Evolutionary conservation across 1,284 basidiomycete genomes (phyloP).

Genomic region (Cryptococcus depauperatus): DNA sequence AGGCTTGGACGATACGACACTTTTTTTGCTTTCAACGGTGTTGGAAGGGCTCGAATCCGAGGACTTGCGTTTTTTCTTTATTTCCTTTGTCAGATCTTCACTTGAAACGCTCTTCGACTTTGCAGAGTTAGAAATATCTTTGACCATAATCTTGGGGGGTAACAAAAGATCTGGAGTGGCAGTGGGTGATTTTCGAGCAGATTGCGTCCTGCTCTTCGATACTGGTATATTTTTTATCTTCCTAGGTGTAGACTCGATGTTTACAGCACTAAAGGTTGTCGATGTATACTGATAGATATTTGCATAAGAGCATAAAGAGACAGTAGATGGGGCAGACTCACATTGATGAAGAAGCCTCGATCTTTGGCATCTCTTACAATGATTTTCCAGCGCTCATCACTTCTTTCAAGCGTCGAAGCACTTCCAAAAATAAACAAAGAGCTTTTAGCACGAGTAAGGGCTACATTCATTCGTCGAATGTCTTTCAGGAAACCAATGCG

Average conservation of each 20-base stretch:
- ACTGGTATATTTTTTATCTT: conserved; percentile 12
- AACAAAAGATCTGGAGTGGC: neutral
- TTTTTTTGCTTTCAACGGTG: too few relatives aligned
- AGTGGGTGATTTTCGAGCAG: neutral
- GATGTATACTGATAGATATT: conserved; percentile 16
- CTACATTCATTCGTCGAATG: conserved; percentile 90
- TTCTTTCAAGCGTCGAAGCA: conserved; percentile 73
- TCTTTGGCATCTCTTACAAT: conserved; percentile 68
- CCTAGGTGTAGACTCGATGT: conserved; percentile 9
- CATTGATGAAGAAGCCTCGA: conserved; percentile 45
- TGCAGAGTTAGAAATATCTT: conserved; percentile 1
- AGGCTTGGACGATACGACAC: too few relatives aligned
- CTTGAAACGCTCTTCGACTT: conserved; percentile 11
- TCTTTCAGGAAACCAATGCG: conserved; percentile 82
- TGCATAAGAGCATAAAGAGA: neutral
- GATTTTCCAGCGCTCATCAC: conserved; percentile 67
- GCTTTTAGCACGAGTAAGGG: conserved; percentile 87
- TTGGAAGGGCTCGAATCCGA: neutral
- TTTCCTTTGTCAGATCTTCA: conserved; percentile 4
- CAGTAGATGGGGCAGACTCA: conserved; percentile 35
- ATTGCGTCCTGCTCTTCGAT: neutral
- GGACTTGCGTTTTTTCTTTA: conserved; percentile 7
- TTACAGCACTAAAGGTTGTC: conserved; percentile 17
- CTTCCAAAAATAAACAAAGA: conserved; percentile 92
- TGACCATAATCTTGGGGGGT: conserved; percentile 9